Percentiles rank a stretch among this genome's conserved stretches.
Conservation (phyloP, 345 rosid genomes). For the Hevea brasiliensis region DNA sequence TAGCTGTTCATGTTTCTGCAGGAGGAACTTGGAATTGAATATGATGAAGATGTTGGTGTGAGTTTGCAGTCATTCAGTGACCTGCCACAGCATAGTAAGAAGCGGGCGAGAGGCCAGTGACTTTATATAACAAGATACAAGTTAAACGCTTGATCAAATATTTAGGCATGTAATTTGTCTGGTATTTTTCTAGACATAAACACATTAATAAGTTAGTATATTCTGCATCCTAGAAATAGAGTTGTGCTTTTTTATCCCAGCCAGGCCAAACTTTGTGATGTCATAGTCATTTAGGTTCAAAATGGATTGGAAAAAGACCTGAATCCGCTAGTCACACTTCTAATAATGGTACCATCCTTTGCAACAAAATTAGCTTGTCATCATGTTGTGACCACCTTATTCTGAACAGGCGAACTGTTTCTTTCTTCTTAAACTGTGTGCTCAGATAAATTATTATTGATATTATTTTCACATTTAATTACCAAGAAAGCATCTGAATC, state of each 20-base stretch:
- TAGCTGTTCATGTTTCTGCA: constrained; percentile 34
- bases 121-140: constrained; percentile 7
- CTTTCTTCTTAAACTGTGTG: no score
- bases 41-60: constrained; percentile 68
- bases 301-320: background rate
- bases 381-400: no score
- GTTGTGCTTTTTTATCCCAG: constrained; percentile 6
- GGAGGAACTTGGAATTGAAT: constrained; percentile 90
- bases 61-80: constrained; percentile 29
- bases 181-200: constrained; percentile 11
- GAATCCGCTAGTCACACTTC: no score
- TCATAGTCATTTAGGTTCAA: background rate
- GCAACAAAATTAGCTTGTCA: no score
- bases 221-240: constrained; percentile 21
- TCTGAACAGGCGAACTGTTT: no score
- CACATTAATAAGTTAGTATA: constrained; percentile 18
- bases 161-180: constrained; percentile 1
- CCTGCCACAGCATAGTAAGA: constrained; percentile 55
- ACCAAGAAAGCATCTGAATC: no score
- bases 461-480: no score
- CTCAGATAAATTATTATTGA: no score
- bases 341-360: no score
- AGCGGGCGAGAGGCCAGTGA: constrained; percentile 52
- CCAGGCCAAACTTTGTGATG: background rate
- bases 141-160: constrained; percentile 11